Evolutionary conservation across 2,329 filamentous ascomycete species (phyloP).

Genomic region (Hymenoscyphus fraxineus): DNA sequence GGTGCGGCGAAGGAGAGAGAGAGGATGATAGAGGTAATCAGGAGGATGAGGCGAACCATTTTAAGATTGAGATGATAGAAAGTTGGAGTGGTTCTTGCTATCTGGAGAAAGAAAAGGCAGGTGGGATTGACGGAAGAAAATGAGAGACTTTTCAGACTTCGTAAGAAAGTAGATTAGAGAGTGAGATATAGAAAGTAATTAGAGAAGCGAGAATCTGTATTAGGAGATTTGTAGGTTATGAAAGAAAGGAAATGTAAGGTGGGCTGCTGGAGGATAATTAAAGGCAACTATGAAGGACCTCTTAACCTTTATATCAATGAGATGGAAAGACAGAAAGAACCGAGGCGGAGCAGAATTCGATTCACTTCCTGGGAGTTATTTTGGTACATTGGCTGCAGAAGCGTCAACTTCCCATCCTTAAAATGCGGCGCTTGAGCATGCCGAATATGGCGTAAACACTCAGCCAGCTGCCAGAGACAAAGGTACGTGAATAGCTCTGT

Average conservation of each 20-base stretch:
- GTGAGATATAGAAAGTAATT: background rate
- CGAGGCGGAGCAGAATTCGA: background rate
- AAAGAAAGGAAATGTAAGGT: background rate
- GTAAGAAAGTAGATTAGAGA: background rate
- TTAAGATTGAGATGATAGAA: background rate
- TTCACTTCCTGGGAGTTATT: background rate
- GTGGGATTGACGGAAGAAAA: background rate
- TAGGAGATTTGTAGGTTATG: background rate
- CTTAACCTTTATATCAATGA: no score
- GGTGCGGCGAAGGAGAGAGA: background rate
- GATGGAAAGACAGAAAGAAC: no score
- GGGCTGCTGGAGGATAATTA: background rate
- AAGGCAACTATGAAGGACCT: background rate
- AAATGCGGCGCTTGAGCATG: background rate
- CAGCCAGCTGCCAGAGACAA: background rate
- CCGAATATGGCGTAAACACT: background rate
- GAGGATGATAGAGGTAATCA: background rate
- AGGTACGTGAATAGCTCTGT: background rate
- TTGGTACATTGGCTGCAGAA: background rate
- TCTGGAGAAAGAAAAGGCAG: background rate
- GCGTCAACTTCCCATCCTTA: background rate
- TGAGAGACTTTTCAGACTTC: background rate
- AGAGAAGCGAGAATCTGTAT: background rate
- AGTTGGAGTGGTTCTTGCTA: no score
- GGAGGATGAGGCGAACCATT: constrained; percentile 4